phyloP scores from a whole-genome alignment of 306 rosid species.

The Cucumis sativus region DNA sequence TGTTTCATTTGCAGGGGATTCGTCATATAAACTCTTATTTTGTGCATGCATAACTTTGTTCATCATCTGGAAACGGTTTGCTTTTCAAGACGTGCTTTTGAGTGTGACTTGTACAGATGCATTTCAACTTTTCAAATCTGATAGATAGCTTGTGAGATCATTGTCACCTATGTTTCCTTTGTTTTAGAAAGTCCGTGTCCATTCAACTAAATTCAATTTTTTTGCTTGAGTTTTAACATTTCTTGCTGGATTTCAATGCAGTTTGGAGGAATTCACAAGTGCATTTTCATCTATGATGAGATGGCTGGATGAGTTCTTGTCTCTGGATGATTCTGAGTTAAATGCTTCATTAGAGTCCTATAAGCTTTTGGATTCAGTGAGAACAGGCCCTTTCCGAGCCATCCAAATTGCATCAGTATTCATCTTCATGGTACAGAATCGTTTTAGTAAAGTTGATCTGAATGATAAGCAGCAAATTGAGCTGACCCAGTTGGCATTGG shows the following conservation, averaged over 20 bases:
- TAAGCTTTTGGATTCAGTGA: constrained; percentile 43
- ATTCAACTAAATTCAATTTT: not conserved
- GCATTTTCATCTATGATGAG: constrained; percentile 44
- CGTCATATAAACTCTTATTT: not conserved
- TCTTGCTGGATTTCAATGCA: constrained; percentile 16
- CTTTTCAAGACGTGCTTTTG: not conserved
- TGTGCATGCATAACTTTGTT: not conserved
- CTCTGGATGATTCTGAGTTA: constrained; percentile 46
- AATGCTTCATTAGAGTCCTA: constrained; percentile 55
- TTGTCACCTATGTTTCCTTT: not conserved
- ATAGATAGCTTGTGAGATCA: not conserved
- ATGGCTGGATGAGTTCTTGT: constrained; percentile 61
- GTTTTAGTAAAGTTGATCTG: constrained; percentile 19
- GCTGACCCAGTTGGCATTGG: constrained; percentile 46
- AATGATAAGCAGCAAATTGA: constrained; percentile 25
- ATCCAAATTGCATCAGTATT: constrained; percentile 54
- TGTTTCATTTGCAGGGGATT: not conserved
- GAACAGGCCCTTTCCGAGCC: constrained; percentile 77
- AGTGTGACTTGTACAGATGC: not conserved
- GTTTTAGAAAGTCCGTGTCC: not conserved
- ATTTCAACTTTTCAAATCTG: not conserved
- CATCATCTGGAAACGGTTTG: not conserved
- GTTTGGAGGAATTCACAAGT: constrained; percentile 54
- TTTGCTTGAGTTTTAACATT: constrained; percentile 12
- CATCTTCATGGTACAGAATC: constrained; percentile 46